Evolutionary conservation across 1,139 yeast genomes (phyloP), one percentile per base, ranked within the genome.

Genomic region (Debaryomyces subglobosus): DNA sequence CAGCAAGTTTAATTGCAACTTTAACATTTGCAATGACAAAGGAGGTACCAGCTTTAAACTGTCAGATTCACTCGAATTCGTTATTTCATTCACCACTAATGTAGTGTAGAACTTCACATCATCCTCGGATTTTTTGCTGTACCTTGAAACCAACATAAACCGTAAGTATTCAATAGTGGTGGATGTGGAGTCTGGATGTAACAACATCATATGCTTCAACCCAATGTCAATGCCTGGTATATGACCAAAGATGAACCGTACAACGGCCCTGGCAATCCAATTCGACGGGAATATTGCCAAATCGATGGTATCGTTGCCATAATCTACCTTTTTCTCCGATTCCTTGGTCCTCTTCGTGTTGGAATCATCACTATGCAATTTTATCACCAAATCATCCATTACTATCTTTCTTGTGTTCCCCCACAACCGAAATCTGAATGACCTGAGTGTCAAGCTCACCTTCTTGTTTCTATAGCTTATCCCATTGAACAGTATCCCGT

Each of bases 401-500:
- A 74, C 69, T 7, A 74, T 39, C 59, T 59, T 65, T 43, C 68
- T 55, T 18, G 71, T 56, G 45, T 71, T 72, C 3, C 79, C 79
- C 79, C 79, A 75, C 25, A 74, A 60, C 43, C 75, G 55, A 36
- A 74, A 58, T 21, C 77, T 53, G 1, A 74, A 39, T 3, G 72
- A 62, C 13, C 61, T 56, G 10, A 69, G 45, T 3, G 51, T 42
- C 2, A 74, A 16, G 6, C 50, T 40, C 3, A 49, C 18, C 12
- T 47, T 47, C 21, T 51, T 53, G 23, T 60, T 49, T 12, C 51
- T 52, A 37, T 68, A 46, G 5, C 63, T 48, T 24, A 75, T 56
- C 12, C 68, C 62, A 53, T 73, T 70, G 54, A 74, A 60, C 69
- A 65, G 70, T 3, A 76, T 49, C 15, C 80, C 79, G 56, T 74